These are phyloP conservation scores for Parathielavia appendiculata DNA, from an alignment of 495 filamentous ascomycete genomes.

Conservation along the genomic window DNA sequence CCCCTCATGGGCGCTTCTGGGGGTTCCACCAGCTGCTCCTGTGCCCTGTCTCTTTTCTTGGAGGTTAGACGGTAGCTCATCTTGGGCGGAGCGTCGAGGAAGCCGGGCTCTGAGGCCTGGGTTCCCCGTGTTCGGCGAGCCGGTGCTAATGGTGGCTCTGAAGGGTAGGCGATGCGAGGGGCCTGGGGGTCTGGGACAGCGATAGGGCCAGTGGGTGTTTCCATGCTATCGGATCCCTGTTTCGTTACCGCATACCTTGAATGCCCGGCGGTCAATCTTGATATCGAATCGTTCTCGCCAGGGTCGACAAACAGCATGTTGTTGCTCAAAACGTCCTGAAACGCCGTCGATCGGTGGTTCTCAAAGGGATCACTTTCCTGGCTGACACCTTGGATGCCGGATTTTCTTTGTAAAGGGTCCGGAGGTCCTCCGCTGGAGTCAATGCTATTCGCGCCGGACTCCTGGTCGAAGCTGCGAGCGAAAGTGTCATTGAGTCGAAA, in stretches of 20 bases:
- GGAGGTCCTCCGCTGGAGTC: slow-evolving; percentile 32
- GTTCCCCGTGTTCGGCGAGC: slow-evolving; percentile 55
- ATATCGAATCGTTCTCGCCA: slow-evolving; percentile 40
- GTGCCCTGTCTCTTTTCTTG: slow-evolving; percentile 44
- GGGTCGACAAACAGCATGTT: slow-evolving; percentile 32
- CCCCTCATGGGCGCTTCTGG: slow-evolving; percentile 19
- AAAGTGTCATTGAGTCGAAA: slow-evolving; percentile 62
- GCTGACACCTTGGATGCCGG: slow-evolving; percentile 30
- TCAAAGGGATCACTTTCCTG: slow-evolving; percentile 46
- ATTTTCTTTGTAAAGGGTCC: slow-evolving; percentile 38
- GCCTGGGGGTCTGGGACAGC: slow-evolving; percentile 32
- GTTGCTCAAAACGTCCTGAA: slow-evolving; percentile 33
- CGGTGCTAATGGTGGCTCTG: slow-evolving; percentile 66
- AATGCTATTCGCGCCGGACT: slow-evolving; percentile 20
- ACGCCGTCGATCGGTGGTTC: slow-evolving; percentile 31
- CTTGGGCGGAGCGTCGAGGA: slow-evolving; percentile 60
- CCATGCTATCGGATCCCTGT: slow-evolving; percentile 32
- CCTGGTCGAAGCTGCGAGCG: slow-evolving; percentile 38
- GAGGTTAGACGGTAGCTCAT: slow-evolving; percentile 50
- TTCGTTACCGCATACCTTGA: slow-evolving; percentile 30
- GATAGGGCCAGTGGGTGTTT: slow-evolving; percentile 35
- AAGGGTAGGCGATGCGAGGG: slow-evolving; percentile 26
- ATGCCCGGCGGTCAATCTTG: slow-evolving; percentile 38
- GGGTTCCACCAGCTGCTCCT: slow-evolving; percentile 28
- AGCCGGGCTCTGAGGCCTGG: slow-evolving; percentile 48